phyloP scores from a whole-genome alignment of 352 stramenopile genomes.

The Phytophthora macrochlamydospora region DNA sequence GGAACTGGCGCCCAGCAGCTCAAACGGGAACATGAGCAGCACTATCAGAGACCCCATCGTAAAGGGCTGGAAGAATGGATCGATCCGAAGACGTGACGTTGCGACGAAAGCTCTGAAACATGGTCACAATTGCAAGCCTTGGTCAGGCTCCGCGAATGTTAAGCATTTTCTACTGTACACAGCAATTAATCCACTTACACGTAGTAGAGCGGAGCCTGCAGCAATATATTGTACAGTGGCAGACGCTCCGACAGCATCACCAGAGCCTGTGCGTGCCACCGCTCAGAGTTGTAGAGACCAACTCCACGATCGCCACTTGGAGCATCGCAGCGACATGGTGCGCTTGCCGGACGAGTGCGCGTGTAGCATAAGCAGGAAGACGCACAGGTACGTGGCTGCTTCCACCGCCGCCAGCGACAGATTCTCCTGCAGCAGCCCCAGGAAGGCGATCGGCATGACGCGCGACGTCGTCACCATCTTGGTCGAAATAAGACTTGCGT shows the following conservation, averaged over 20 bases:
- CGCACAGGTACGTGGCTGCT: constrained; percentile 53
- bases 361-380: constrained; percentile 78
- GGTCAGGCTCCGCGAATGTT: too few relatives aligned
- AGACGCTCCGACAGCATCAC: constrained; percentile 68
- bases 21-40: constrained; percentile 67
- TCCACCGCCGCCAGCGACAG: constrained; percentile 74
- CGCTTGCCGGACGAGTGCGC: constrained; percentile 78
- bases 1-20: constrained; percentile 78
- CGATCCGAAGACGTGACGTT: constrained; percentile 69
- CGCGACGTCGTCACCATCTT: constrained; percentile 45
- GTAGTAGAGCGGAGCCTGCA: constrained; percentile 82
- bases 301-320: constrained; percentile 59
- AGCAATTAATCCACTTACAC: constrained; percentile 41
- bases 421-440: constrained; percentile 82
- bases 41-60: constrained; percentile 65
- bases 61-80: constrained; percentile 75
- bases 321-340: constrained; percentile 54
- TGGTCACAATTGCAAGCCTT: neutral
- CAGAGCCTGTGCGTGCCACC: constrained; percentile 74
- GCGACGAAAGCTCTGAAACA: constrained; percentile 69
- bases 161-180: neutral
- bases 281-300: constrained; percentile 64
- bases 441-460: constrained; percentile 68
- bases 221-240: constrained; percentile 66
- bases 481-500: neutral